These are phyloP conservation scores for Suhomyces sp. DNA, from an alignment of 805 yeast species.

Conservation along the genomic window DNA sequence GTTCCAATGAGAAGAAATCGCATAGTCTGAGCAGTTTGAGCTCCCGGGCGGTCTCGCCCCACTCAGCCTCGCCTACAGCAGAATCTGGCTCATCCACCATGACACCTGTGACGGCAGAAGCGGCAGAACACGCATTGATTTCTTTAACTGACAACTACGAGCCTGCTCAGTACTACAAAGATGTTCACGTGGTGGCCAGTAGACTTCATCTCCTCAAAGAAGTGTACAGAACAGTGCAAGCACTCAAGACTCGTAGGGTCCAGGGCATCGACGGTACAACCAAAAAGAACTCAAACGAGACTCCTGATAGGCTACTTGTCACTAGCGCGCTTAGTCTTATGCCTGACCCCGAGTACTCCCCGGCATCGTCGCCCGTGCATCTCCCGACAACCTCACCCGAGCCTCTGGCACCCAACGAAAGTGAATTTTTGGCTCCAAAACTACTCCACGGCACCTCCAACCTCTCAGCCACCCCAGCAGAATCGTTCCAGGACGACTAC, in stretches of 20 bases:
- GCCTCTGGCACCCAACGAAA: background rate
- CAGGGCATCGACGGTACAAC: background rate
- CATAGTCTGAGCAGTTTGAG: background rate
- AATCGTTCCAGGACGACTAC: background rate
- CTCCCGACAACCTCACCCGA: background rate
- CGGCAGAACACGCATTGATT: background rate
- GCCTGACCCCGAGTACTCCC: background rate
- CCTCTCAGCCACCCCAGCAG: background rate
- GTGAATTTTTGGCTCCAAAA: background rate
- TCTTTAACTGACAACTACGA: background rate
- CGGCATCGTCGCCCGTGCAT: background rate
- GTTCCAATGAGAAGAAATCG: background rate
- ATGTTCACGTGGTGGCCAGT: constrained; percentile 23
- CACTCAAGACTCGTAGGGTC: constrained; percentile 17
- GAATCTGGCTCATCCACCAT: background rate
- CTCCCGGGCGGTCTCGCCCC: background rate
- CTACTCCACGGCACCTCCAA: background rate
- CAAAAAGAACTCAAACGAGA: background rate
- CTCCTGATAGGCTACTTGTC: background rate
- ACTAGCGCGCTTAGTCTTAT: background rate
- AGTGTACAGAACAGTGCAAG: constrained; percentile 23
- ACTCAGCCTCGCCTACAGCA: background rate
- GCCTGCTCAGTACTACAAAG: constrained; percentile 5
- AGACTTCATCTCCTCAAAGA: constrained; percentile 28
- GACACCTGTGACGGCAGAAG: background rate